Conservation (phyloP, 495 filamentous ascomycete genomes). For the Cercophora newfieldiana region DNA sequence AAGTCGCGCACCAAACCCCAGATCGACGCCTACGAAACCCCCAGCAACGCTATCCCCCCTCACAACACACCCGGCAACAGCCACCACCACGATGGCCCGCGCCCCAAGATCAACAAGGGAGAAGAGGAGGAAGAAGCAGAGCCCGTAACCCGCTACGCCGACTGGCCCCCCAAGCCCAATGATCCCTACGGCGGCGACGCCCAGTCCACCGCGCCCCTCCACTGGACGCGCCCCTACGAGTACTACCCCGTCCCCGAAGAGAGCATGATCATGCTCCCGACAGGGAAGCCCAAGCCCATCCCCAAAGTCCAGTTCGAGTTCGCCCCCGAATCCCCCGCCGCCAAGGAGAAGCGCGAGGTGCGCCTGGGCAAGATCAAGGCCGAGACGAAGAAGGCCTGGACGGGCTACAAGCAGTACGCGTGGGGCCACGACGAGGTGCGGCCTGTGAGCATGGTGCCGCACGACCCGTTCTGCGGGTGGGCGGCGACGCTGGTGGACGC, state of each 20-base stretch:
- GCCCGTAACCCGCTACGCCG: conserved; percentile 1
- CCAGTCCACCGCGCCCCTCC: conserved; percentile 42
- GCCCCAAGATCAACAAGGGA: conserved; percentile 13
- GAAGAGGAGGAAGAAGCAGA: too few relatives aligned
- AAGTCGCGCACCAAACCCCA: background rate
- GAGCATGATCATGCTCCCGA: conserved; percentile 74
- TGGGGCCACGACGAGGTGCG: conserved; percentile 83
- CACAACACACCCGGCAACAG: conserved; percentile 7
- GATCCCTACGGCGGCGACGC: conserved; percentile 4
- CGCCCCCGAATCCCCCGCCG: conserved; percentile 55
- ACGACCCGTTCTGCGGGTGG: conserved; percentile 90
- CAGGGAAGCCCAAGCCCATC: conserved; percentile 64
- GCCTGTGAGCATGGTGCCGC: conserved; percentile 61
- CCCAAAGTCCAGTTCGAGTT: conserved; percentile 76
- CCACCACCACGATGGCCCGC: conserved; percentile 20
- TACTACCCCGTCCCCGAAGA: conserved; percentile 70
- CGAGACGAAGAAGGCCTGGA: conserved; percentile 78
- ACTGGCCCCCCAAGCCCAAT: conserved; percentile 15
- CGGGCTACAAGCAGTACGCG: conserved; percentile 77
- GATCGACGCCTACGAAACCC: background rate
- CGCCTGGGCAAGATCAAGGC: conserved; percentile 70
- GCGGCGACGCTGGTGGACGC: conserved; percentile 90
- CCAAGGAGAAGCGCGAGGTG: conserved; percentile 60
- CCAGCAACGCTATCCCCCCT: conserved; percentile 12
- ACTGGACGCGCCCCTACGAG: conserved; percentile 72